Base-by-base conservation (phyloP, 2,329 filamentous ascomycete genomes). In the Trichoderma sp. region DNA sequence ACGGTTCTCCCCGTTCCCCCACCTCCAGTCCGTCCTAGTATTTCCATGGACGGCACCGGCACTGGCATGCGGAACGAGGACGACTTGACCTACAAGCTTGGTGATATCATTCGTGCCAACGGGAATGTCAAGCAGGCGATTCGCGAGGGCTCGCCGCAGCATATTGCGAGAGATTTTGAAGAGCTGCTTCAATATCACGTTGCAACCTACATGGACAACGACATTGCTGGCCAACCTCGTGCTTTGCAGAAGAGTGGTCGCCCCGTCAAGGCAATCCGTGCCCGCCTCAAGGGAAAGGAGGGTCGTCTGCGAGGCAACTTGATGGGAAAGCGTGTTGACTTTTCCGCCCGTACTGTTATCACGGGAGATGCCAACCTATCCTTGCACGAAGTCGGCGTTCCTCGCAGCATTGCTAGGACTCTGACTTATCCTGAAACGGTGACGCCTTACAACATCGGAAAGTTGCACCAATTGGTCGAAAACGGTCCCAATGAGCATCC, bases 241-340 rank as follows among this genome's bases (percentile, higher is more conserved):
- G 94, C 95, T 3, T 84, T 98, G 76, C 96, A 99, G 77, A 99
- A 99, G 84, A 97, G 93, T 67, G 96, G 96, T 57, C 90, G 96
- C 76, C 94, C 96, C 1, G 91, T 99, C 73, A 99, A 99, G 83
- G 93, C 95, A 17, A 97, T 99, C 72, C 92, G 96, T 74, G 93
- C 93, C 70, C 94, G 95, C 81, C 86, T 99, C 78, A 99, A 99
- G 89, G 96, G 96, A 71, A 99, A 99, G 82, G 95, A 99, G 78
- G 95, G 95, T 73, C 93, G 95, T 85, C 88, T 99, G 27, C 91
- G 95, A 83, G 95, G 96, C 77, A 99, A 99, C 80, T 84, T 99
- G 85, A 99, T 99, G 96, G 95, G 95, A 71, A 99, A 99, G 82
- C 93, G 94, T 88, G 95, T 99, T 70, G 95, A 99, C 78, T 99